Base-by-base conservation (phyloP, 768 basidiomycete species). In the Ramaria sp. region DNA sequence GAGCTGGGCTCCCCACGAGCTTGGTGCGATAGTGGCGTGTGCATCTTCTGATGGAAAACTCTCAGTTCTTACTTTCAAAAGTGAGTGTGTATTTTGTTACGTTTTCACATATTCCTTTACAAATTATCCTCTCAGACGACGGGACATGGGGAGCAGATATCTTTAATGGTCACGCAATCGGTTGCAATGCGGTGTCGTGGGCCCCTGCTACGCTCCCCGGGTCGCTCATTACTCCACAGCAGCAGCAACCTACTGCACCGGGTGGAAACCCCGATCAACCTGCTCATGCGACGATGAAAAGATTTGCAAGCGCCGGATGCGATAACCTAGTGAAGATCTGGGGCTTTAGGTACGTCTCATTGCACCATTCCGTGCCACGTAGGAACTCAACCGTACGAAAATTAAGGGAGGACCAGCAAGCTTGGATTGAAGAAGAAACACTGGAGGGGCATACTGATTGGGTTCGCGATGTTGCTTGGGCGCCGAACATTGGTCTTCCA, bases 1-100 rank as follows among this genome's bases (percentile, higher is more conserved):
- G 20, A 91, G 91, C 0, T 99, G 96, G 96, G 95, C 95, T n/a
- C 93, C 96, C 1, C 93, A 96, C 63, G 95, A 98, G 67, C 81
- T 97, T 13, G 96, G 95, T 34, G 91, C 96, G 0, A 94, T 97
- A 60, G 78, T 98, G 41, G 95, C 92, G 4, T 99, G 96, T 66
- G 95, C 95, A 1, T 94, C 91, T 20, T 95, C 91, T 1, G 96
- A 99, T 69, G 94, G 95, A 61, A 95, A 94, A 68, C 79, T 99
- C 42, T 98, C 95, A 9, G 93, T 99, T 38, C 75, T 99, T 54
- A 88, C 88, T 7, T 98, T 98, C 76, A 94, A 96, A 81, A 91
- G 93, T 93, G 58, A 48, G 82, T 76, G 9, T 3, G 2, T 9
- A 37, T 10, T 13, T 10, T 30, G 30, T n/a, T 17, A 12, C 46